Base-by-base conservation (phyloP, 2,329 filamentous ascomycete species). In the Trichoderma hamatum region DNA sequence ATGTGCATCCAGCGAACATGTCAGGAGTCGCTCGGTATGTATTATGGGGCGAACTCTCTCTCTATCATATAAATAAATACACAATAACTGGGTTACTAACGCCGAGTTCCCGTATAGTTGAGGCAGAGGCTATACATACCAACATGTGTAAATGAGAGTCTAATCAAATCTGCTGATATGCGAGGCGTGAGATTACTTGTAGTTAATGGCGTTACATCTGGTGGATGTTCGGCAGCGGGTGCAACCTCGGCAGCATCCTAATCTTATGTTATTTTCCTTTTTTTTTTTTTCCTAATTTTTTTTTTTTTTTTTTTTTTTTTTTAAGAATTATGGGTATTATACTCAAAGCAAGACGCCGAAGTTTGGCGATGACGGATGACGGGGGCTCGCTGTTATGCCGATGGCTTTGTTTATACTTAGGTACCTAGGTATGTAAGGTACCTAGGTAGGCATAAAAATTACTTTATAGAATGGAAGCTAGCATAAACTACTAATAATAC, bases 1-100 rank as follows among this genome's bases (percentile, higher is more conserved):
- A 58, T 58, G 60, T 69, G 67, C 34, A 65, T 65, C 24, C 46
- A 64, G 51, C 67, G 61, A 30, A 64, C 52, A 13, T 69, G 67
- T 24, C 60, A 65, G n/a, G 66, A 68, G 16, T 68, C 66, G 14
- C 34, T 68, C 19, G 14, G 66, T 68, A 49, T 21, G 58, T n/a
- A 32, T 14, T 56, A 5, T 24, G 11, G 11, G 28, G 46, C n/a
- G 24, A 49, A 21, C 9, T 13, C 3, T 5, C 46, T 14, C 10
- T 21, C 30, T 19, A 32, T 19, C 6, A 5, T 11, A 13, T 10
- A n/a, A 21, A 56, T 3, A 32, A 32, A n/a, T 32, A 10, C 16
- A 28, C 28, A 21, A 7, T 7, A 5, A 3, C 1, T n/a, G n/a
- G 3, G 16, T 64, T 52, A 26, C n/a, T 58, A 14, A 58, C 9